Base-by-base conservation (phyloP, 257 asterid species). In the Echites panduratus region DNA sequence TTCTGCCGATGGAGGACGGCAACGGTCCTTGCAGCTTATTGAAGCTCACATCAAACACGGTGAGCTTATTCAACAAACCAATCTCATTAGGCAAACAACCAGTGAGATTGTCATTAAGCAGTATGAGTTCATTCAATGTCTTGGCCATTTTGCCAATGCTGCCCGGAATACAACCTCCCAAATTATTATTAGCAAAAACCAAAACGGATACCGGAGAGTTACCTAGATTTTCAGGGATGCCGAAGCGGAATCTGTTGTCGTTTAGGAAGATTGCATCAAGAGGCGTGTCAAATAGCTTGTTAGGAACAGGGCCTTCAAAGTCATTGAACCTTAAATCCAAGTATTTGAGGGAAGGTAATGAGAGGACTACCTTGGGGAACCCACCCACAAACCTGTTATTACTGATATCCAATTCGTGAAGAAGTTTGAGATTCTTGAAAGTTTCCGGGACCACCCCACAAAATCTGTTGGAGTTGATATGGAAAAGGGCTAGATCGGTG, bases 351-450 rank as follows among this genome's bases (percentile, higher is more conserved):
- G 72, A 54, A 35, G 88, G 93, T 70, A 88, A 44, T 0, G 86
- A 78, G 19, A 90, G 82, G 24, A 88, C 92, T 7, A 86, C 92
- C 19, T 12, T 44, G 4, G 96, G 96, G 19, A 90, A 90, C 0
- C 87, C 88, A 0, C 96, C 96, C 0, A 82, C 95, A 48, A 90
- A 86, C 5, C 96, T 82, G 41, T 90, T 90, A 74, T 88, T 90
- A 35, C 96, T 88, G 7, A 88, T 54, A 65, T 90, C 96, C 5
- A 90, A 88, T 85, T 90, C 96, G 54, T 70, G 77, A 0, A 88
- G 86, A 19, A 78, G 87, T 56, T 79, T 83, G 75, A 90, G 50
- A 5, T 73, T 79, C 66, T 48, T 70, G 76, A 90, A 84, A 2
- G 84, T 78, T 20, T 70, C 44, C 0, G 95, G 95, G 5, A 90